These are phyloP conservation scores for Aphelidium insulamus DNA, from an alignment of 371 early-diverging fungal genomes.

Conservation along the genomic window DNA sequence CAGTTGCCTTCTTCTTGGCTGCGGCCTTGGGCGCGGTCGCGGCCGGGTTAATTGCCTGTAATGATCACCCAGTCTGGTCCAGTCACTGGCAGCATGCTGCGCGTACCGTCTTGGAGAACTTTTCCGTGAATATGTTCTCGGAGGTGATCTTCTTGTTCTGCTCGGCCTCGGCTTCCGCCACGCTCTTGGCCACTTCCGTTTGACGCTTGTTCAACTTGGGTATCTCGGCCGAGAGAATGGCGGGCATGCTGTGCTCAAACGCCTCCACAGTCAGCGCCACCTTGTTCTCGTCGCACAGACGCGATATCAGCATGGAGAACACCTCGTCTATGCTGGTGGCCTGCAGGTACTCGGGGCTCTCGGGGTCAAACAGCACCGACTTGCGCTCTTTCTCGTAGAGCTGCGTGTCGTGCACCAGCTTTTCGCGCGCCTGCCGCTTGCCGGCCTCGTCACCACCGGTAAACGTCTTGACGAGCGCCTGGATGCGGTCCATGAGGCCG, in stretches of 20 bases:
- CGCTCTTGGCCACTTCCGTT: background rate
- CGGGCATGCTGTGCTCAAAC: too few relatives aligned
- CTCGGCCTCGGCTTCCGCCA: constrained; percentile 13
- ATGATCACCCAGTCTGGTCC: constrained; percentile 15
- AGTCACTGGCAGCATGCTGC: background rate
- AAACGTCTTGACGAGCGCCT: constrained; percentile 7
- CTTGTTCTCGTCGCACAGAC: constrained; percentile 15
- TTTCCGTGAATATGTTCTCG: constrained; percentile 49
- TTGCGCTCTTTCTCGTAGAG: constrained; percentile 6
- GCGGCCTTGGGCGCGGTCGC: constrained; percentile 7
- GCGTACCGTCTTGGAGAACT: constrained; percentile 44
- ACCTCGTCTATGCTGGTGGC: constrained; percentile 12
- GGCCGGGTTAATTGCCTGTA: constrained; percentile 13
- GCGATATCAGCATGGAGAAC: constrained; percentile 11
- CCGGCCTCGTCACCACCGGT: background rate
- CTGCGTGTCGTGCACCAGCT: constrained; percentile 5
- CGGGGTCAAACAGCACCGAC: constrained; percentile 3
- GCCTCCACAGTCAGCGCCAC: constrained; percentile 5
- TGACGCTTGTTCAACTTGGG: constrained; percentile 1
- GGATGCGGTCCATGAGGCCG: constrained; percentile 19
- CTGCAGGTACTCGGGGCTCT: constrained; percentile 4
- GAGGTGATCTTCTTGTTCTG: constrained; percentile 43
- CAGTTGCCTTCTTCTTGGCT: constrained; percentile 12
- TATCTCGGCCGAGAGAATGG: too few relatives aligned
- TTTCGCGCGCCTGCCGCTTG: constrained; percentile 8